Percentiles rank a stretch among this genome's conserved stretches.
phyloP scores from a whole-genome alignment of 2,329 filamentous ascomycete genomes.

The Cordyceps cicadae region DNA sequence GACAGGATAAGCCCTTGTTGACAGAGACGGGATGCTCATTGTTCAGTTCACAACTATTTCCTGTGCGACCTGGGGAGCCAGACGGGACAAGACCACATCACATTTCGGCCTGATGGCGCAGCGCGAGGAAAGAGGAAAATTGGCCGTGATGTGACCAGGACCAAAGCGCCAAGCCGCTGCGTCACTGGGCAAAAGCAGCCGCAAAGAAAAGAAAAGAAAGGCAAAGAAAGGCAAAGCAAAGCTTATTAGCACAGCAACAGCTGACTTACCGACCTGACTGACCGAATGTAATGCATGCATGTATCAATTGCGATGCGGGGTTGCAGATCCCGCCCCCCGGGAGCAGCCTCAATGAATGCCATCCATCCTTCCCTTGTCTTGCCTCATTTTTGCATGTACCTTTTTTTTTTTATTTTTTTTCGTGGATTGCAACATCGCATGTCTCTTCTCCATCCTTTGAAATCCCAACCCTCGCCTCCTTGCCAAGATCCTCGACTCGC shows the following conservation, averaged over 20 bases:
- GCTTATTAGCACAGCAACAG: background rate
- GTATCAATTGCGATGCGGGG: background rate
- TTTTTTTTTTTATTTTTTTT: background rate
- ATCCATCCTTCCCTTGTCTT: background rate
- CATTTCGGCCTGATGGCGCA: background rate
- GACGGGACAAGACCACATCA: no score
- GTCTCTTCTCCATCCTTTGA: background rate
- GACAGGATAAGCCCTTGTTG: no score
- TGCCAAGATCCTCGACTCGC: background rate
- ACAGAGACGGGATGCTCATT: no score
- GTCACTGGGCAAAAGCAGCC: background rate
- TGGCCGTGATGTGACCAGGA: background rate
- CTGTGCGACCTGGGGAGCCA: background rate
- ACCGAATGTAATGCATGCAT: no score
- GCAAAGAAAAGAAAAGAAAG: no score
- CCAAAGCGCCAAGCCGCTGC: slow-evolving; percentile 7
- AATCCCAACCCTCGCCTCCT: background rate
- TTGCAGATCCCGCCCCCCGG: background rate
- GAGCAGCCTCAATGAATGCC: background rate
- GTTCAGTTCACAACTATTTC: background rate
- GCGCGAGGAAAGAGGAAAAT: background rate
- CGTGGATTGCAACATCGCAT: background rate
- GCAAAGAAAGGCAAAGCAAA: no score
- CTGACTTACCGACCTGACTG: background rate
- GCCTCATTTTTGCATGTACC: background rate